These are phyloP conservation scores for Phylloporus scabripes DNA, from an alignment of 768 basidiomycete genomes.

Conservation along the genomic window DNA sequence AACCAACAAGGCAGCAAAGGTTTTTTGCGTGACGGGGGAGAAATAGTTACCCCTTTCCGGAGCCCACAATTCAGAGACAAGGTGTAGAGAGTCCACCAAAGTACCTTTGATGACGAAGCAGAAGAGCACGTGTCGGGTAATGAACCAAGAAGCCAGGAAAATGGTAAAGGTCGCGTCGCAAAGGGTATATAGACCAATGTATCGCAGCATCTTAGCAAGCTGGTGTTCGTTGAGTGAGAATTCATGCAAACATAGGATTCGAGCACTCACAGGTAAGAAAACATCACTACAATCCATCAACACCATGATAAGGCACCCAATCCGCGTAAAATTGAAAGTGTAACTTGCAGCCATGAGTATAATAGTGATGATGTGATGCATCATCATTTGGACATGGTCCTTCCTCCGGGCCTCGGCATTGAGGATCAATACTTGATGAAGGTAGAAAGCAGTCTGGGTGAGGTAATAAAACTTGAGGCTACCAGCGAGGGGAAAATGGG, in stretches of 20 bases:
- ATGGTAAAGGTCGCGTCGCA: slow-evolving; percentile 73
- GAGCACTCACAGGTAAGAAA: slow-evolving; percentile 70
- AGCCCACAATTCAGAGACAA: slow-evolving; percentile 53
- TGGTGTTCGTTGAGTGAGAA: slow-evolving; percentile 28
- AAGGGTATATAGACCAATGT: slow-evolving; percentile 58
- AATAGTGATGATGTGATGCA: slow-evolving; percentile 90
- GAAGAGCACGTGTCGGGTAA: slow-evolving; percentile 86
- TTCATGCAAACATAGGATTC: not conserved
- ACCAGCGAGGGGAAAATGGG: slow-evolving; percentile 73
- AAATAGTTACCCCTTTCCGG: slow-evolving; percentile 53
- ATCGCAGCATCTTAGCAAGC: slow-evolving; percentile 93
- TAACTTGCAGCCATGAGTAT: slow-evolving; percentile 75
- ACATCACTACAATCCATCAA: slow-evolving; percentile 96
- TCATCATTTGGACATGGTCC: slow-evolving; percentile 95
- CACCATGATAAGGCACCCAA: slow-evolving; percentile 85
- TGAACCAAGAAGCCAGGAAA: slow-evolving; percentile 87
- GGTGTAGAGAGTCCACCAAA: slow-evolving; percentile 43
- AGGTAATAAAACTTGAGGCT: slow-evolving; percentile 89
- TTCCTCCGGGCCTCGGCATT: slow-evolving; percentile 89
- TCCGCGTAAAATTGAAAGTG: slow-evolving; percentile 75
- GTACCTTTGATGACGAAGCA: slow-evolving; percentile 60
- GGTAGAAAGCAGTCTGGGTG: slow-evolving; percentile 80
- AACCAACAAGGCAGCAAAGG: slow-evolving; percentile 52
- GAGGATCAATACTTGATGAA: slow-evolving; percentile 87
- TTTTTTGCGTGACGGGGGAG: slow-evolving; percentile 37